Conservation (phyloP, 345 rosid species). For the Gossypium ekmanianum region DNA sequence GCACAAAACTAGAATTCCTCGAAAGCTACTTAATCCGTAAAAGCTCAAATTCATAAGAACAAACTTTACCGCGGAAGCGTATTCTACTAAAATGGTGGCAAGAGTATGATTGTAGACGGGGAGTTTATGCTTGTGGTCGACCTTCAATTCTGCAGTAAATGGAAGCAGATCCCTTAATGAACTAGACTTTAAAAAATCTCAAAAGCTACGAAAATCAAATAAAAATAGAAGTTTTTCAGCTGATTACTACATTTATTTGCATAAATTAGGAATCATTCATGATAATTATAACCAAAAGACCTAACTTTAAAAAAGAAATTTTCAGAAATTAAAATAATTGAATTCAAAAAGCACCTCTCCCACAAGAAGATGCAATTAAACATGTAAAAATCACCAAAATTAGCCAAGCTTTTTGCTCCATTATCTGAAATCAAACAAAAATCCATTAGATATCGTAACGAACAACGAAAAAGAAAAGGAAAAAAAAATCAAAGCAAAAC, state of each 20-base stretch:
- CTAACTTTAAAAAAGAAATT: too few relatives aligned
- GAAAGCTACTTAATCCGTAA: neutral
- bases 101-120: slow-evolving; percentile 77
- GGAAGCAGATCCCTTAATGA: neutral
- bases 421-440: slow-evolving; percentile 29
- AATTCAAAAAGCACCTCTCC: slow-evolving; percentile 40
- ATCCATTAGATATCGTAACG: neutral
- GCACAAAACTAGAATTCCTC: neutral
- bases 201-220: neutral
- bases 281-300: neutral
- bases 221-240: neutral
- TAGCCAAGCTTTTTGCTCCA: slow-evolving; percentile 42
- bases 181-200: neutral
- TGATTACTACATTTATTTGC: neutral
- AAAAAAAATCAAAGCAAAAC: neutral
- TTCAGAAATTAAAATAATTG: neutral
- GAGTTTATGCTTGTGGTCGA: slow-evolving; percentile 31
- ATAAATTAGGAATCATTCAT: neutral
- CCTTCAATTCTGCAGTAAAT: slow-evolving; percentile 45
- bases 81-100: slow-evolving; percentile 75
- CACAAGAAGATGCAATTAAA: slow-evolving; percentile 31
- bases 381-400: slow-evolving; percentile 28
- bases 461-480: neutral
- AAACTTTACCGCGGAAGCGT: slow-evolving; percentile 84
- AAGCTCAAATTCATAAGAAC: slow-evolving; percentile 8